Evolutionary conservation across 2,329 filamentous ascomycete genomes (phyloP).

Genomic region (Diaporthe caulivora): DNA sequence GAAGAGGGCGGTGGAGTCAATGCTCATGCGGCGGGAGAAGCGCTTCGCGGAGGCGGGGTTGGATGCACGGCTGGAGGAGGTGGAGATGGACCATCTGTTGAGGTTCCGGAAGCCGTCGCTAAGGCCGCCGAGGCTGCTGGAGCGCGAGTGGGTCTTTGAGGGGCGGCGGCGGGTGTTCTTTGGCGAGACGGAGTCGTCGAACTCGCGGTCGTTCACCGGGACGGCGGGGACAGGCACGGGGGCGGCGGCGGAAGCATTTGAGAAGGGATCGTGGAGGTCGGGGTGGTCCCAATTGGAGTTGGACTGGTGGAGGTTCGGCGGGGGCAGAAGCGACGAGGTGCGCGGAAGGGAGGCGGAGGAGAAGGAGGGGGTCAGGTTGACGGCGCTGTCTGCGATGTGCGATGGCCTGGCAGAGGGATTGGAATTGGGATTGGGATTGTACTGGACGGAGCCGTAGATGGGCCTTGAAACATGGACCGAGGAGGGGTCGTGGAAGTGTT

Average conservation of each 20-base stretch:
- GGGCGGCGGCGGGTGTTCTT: conserved; percentile 36
- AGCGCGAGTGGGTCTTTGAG: conserved; percentile 50
- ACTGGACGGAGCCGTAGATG: conserved; percentile 34
- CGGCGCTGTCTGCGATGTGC: conserved; percentile 36
- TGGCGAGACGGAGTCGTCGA: conserved; percentile 42
- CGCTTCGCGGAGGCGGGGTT: conserved; percentile 48
- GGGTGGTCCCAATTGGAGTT: conserved; percentile 32
- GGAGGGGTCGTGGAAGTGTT: conserved; percentile 16
- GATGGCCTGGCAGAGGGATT: conserved; percentile 1
- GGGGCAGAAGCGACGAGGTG: conserved; percentile 59
- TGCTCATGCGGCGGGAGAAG: conserved; percentile 58
- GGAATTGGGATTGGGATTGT: background rate
- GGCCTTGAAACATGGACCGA: conserved; percentile 34
- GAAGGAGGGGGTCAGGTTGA: conserved; percentile 43
- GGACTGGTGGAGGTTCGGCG: conserved; percentile 48
- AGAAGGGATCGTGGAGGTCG: conserved; percentile 44
- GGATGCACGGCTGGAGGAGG: conserved; percentile 61
- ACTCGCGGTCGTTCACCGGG: conserved; percentile 38
- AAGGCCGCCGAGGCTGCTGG: conserved; percentile 51
- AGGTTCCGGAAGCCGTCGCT: conserved; percentile 61
- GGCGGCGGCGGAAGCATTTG: conserved; percentile 11
- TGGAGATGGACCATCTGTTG: conserved; percentile 67
- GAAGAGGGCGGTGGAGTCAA: conserved; percentile 54
- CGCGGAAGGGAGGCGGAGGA: conserved; percentile 52
- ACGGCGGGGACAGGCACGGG: conserved; percentile 23